Conservation (phyloP, 177 flowering plant genomes). For the Telopea speciosissima region DNA sequence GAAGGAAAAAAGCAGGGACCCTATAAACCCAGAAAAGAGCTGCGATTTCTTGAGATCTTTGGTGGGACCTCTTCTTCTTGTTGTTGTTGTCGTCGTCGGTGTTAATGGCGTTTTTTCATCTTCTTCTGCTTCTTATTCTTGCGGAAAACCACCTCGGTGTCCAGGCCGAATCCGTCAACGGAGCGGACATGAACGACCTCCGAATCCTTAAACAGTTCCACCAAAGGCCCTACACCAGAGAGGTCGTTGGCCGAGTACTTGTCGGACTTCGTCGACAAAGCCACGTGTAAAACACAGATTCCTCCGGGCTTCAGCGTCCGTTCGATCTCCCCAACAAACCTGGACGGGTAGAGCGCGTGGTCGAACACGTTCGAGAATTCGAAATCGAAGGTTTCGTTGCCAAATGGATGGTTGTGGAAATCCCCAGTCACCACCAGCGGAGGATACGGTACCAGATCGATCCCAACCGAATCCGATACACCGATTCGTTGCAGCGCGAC, state of each 20-base stretch:
- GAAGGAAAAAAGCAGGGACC: too few species aligned
- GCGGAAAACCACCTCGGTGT: constrained; percentile 73
- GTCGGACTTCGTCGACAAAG: constrained; percentile 51
- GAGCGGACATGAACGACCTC: constrained; percentile 43
- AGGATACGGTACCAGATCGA: constrained; percentile 83
- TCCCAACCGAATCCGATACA: constrained; percentile 65
- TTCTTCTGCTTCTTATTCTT: constrained; percentile 26
- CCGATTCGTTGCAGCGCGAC: constrained; percentile 69
- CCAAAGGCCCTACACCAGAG: constrained; percentile 50
- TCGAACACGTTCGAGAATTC: constrained; percentile 98
- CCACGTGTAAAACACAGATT: constrained; percentile 76
- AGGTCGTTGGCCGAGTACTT: constrained; percentile 93
- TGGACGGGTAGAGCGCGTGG: constrained; percentile 76
- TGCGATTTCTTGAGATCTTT: too few species aligned
- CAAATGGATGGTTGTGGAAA: constrained; percentile 82
- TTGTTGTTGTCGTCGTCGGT: too few species aligned
- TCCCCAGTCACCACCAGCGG: constrained; percentile 79
- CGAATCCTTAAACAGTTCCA: constrained; percentile 45
- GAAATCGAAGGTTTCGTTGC: constrained; percentile 64
- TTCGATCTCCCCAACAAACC: constrained; percentile 81
- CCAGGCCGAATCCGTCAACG: constrained; percentile 90
- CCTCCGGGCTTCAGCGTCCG: constrained; percentile 87
- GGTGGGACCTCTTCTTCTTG: too few species aligned
- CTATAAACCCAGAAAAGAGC: too few species aligned
- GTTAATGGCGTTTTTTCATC: neutral